phyloP scores from a whole-genome alignment of 352 stramenopile species.

The Pythium phragmiticola region DNA sequence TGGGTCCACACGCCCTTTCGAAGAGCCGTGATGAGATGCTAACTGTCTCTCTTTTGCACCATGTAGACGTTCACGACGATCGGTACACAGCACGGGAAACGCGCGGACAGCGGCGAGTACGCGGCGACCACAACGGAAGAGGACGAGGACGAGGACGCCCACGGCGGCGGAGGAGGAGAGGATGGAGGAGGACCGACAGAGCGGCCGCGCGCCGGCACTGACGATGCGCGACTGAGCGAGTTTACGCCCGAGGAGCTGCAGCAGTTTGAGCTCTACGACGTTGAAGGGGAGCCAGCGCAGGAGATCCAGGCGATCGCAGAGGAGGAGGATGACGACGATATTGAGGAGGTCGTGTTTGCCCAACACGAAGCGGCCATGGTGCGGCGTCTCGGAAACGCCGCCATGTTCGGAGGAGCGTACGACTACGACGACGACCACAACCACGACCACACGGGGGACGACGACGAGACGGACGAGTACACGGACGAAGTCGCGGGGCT shows the following conservation, averaged over 20 bases:
- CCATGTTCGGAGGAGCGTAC: not conserved
- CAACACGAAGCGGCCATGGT: conserved; percentile 15
- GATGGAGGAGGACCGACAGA: not conserved
- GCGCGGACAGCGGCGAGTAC: conserved; percentile 12
- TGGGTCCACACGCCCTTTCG: conserved; percentile 28
- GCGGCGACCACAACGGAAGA: conserved; percentile 2
- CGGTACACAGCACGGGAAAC: conserved; percentile 2
- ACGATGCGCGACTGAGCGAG: conserved; percentile 22
- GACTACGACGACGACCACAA: conserved; percentile 14
- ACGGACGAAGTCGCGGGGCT: conserved; percentile 29
- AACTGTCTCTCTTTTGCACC: conserved; percentile 4
- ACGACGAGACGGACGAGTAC: conserved; percentile 27
- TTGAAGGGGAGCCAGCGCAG: not conserved
- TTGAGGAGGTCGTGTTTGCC: conserved; percentile 17
- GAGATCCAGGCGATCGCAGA: conserved; percentile 25
- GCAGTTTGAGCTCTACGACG: conserved; percentile 18
- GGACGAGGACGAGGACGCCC: not conserved
- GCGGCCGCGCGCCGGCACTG: not conserved
- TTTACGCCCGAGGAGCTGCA: conserved; percentile 23
- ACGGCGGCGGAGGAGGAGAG: not conserved
- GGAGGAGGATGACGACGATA: conserved; percentile 31
- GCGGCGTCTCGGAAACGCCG: conserved; percentile 8
- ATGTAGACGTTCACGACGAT: conserved; percentile 24
- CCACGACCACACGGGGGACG: not conserved
- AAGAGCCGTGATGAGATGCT: not conserved